Evolutionary conservation across 179 eudicot genomes (phyloP).

Genomic region (Monotropa hypopitys): DNA sequence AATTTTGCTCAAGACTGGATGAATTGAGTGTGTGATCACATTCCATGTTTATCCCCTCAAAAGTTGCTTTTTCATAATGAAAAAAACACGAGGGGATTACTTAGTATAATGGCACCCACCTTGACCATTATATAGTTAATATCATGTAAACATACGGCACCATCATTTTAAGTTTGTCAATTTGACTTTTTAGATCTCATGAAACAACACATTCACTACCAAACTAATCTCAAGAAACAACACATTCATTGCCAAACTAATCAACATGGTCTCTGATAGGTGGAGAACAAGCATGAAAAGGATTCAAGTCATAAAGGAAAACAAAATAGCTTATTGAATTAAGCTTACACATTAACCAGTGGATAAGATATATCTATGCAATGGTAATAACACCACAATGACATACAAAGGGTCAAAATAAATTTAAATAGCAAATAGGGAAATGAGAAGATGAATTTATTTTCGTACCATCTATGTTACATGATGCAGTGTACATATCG

Average conservation of each 20-base stretch:
- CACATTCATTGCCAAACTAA: neutral
- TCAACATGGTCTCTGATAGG: too few relatives aligned
- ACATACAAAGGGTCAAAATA: too few relatives aligned
- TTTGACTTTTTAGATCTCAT: neutral
- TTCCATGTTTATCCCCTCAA: neutral
- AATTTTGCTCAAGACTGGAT: neutral
- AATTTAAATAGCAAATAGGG: too few relatives aligned
- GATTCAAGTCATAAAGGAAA: too few relatives aligned
- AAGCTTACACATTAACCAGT: too few relatives aligned
- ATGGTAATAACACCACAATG: too few relatives aligned
- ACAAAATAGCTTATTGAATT: too few relatives aligned
- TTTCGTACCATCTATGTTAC: too few relatives aligned
- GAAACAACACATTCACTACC: neutral
- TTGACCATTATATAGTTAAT: neutral
- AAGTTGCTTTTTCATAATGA: neutral
- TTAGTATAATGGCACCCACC: neutral
- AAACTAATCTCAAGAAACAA: neutral
- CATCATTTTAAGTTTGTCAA: neutral
- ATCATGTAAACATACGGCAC: neutral
- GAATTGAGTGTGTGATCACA: neutral
- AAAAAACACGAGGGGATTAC: neutral
- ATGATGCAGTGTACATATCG: neutral
- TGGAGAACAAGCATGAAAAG: too few relatives aligned
- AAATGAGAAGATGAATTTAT: too few relatives aligned
- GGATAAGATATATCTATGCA: too few relatives aligned